Evolutionary conservation across 345 rosid genomes (phyloP), one percentile per base, ranked within the genome.

Genomic region (Dimocarpus longan): DNA sequence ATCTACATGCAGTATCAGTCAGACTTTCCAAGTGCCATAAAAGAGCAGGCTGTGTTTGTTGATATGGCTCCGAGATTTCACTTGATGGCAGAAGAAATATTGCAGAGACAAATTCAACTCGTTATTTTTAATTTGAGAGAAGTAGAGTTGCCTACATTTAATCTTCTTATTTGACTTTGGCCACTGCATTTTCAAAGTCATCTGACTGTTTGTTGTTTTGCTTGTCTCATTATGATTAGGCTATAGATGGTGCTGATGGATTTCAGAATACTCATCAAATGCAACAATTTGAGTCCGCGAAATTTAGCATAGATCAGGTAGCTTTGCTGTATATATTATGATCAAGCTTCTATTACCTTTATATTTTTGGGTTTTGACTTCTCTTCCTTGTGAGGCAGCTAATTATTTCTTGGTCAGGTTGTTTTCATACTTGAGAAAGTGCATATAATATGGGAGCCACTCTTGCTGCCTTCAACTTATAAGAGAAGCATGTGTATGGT

Each of bases 381-480:
- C 69, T 80, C 69, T 66, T 60, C 40, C 46, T 18, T 70, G 68
- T 16, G 59, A 62, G 46, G 19, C 43, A 66, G 50, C 78, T 77
- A 74, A 77, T 59, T 76, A 28, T 66, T 76, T 75, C 71, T 66
- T 66, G 40, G 40, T 78, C 87, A 96, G 98, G 94, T 93, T 75
- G 88, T 92, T 74, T 96, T 94, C 81, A 88, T 91, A 84, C 90
- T 96, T 42, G 98, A 96, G 87, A 96, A 96, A 88, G 97, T 94
- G 63, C 97, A 80, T 79, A 84, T 93, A 77, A 94, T 94, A 90
- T 94, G 98, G 99, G 98, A 93, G 87, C 94, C 94, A 19, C 89
- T 94, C 71, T 86, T 96, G 84, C 84, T 82, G 76, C 94, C 93
- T 69, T 85, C 88, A 79, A 91, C 88, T 78, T 96, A 93, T 88